Base-by-base conservation (phyloP, 2,329 filamentous ascomycete genomes). In the Clarireedia monteithiana region DNA sequence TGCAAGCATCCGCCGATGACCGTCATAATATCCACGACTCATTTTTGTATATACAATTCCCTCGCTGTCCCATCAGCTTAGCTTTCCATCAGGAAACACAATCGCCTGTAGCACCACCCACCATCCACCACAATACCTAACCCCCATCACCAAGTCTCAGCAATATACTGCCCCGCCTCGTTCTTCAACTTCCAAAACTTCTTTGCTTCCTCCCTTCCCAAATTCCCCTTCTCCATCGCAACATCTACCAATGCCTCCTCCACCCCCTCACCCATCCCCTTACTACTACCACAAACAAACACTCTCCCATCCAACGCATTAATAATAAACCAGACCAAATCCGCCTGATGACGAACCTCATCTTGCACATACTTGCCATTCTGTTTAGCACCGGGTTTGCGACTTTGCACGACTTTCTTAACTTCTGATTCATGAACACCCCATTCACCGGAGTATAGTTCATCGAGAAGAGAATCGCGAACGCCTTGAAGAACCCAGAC, bases 271-370 rank as follows among this genome's bases (percentile, higher is more conserved):
- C 94, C 94, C 94, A 99, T 99, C 56, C 94, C 94, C 75, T 89
- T 91, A 67, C 85, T 91, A 72, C 88, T 95, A 50, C 94, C 94
- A 70, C 94, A 99, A 57, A 99, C 94, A 69, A 99, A 99, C 52
- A 97, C 85, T 52, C 94, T 85, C 1, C 94, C 94, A 67, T 99
- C 94, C n/a, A 97, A 78, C 2, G 91, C 85, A 70, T 97, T 97
- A 77, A 95, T 88, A 61, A 97, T 91, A 71, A 90, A 95, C 94
- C 94, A 99, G 15, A 97, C 92, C n/a, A 97, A 80, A 68, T 97
- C 94, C 1, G 91, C 89, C 70, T 97, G 94, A 61, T 89, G 80
- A 10, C 82, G 78, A 7, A 99, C 92, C 72, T 97, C 94, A 67
- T 99, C 94, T 69, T 99, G 94, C 2, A 99, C 94, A 68, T 99